These are phyloP conservation scores for Exophiala bonariae DNA, from an alignment of 2,329 filamentous ascomycete genomes.

Conservation along the genomic window DNA sequence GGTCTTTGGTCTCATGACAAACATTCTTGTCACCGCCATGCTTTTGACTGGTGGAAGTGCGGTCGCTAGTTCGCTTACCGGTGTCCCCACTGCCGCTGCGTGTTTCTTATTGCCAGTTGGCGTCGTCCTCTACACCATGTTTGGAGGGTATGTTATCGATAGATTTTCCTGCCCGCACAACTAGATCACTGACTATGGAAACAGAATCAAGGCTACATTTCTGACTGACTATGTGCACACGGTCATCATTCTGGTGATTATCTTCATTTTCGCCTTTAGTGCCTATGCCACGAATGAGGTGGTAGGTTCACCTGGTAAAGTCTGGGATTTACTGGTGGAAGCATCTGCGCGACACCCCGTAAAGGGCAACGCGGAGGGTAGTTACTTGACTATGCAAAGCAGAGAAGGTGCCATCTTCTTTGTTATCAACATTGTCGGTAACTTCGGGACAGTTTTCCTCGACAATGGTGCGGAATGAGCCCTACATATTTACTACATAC, in stretches of 20 bases:
- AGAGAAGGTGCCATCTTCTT: slow-evolving; percentile 85
- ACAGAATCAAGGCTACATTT: slow-evolving; percentile 84
- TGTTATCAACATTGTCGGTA: slow-evolving; percentile 84
- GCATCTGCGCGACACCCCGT: slow-evolving; percentile 72
- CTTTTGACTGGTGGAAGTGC: slow-evolving; percentile 80
- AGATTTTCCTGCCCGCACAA: too few species aligned
- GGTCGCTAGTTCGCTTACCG: slow-evolving; percentile 70
- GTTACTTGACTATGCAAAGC: slow-evolving; percentile 83
- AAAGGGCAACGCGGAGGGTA: slow-evolving; percentile 74
- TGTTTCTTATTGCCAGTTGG: slow-evolving; percentile 81
- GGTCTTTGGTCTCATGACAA: slow-evolving; percentile 78
- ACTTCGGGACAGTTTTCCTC: slow-evolving; percentile 80
- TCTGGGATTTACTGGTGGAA: slow-evolving; percentile 75
- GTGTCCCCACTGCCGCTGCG: slow-evolving; percentile 74
- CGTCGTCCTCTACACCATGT: slow-evolving; percentile 76
- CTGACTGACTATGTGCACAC: slow-evolving; percentile 86
- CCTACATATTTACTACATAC: too few species aligned
- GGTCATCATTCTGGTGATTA: slow-evolving; percentile 74
- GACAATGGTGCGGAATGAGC: slow-evolving; percentile 72
- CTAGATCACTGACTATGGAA: too few species aligned
- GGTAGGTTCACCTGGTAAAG: slow-evolving; percentile 71
- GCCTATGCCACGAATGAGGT: slow-evolving; percentile 72
- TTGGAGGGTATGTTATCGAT: too few species aligned
- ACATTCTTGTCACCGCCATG: slow-evolving; percentile 87
- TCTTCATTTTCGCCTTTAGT: slow-evolving; percentile 81